Evolutionary conservation across 2,329 filamentous ascomycete species (phyloP).

Genomic region (Aspergillus fumigatus): DNA sequence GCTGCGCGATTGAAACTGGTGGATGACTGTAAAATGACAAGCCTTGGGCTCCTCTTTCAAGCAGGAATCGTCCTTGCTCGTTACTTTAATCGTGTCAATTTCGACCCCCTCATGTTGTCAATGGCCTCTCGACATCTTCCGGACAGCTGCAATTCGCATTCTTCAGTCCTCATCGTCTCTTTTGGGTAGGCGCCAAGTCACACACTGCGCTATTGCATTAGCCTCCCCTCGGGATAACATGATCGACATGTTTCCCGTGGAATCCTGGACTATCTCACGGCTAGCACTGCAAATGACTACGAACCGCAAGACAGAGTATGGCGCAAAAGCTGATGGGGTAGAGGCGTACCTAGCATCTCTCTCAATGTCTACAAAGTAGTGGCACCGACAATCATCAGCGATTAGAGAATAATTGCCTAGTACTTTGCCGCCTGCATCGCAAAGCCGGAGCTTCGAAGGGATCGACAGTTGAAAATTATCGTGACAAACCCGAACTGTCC

Average conservation of each 20-base stretch:
- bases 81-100: neutral
- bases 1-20: neutral
- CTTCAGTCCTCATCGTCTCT: neutral
- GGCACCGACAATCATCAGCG: neutral
- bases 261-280: neutral
- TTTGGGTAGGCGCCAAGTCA: neutral
- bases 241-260: neutral
- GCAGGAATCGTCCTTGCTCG: neutral
- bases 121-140: neutral
- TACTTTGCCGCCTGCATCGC: neutral
- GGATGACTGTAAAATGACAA: neutral
- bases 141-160: neutral
- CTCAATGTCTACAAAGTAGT: neutral
- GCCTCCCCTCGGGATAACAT: neutral
- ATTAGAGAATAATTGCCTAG: neutral
- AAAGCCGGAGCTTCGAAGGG: neutral
- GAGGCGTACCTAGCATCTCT: no score
- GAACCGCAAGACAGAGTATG: neutral
- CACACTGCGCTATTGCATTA: neutral
- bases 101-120: neutral
- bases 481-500: neutral
- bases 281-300: neutral
- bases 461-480: neutral
- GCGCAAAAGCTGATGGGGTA: no score
- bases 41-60: neutral